Percentiles rank a stretch among this genome's conserved stretches.
Conservation (phyloP, 768 basidiomycete species). For the Cystobasidium onofrii region DNA sequence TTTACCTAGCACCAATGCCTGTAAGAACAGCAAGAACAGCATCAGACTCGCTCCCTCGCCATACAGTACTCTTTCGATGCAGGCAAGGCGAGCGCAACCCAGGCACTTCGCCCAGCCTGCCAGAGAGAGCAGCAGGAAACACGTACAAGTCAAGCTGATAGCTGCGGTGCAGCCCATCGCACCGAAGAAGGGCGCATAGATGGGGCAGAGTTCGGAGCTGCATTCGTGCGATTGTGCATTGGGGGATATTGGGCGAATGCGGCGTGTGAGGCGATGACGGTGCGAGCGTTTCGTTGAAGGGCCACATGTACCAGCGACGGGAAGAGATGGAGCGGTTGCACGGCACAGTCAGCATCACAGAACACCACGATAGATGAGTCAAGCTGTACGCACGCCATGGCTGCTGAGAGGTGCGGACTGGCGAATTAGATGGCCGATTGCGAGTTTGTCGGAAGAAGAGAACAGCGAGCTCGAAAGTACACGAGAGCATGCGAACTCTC, state of each 20-base stretch:
- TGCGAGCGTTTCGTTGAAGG: not conserved
- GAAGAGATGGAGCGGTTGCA: not conserved
- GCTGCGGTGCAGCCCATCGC: conserved; percentile 95
- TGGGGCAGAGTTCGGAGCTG: conserved; percentile 24
- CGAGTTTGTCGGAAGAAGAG: too few species aligned
- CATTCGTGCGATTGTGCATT: not conserved
- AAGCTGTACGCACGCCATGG: not conserved
- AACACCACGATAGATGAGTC: not conserved
- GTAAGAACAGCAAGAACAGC: not conserved
- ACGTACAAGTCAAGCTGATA: conserved; percentile 93
- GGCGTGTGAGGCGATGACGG: not conserved
- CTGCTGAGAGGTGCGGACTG: too few species aligned
- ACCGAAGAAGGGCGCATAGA: conserved; percentile 72
- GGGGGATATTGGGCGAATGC: not conserved
- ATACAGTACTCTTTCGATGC: not conserved
- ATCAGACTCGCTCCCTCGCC: not conserved
- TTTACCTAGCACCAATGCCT: conserved; percentile 44
- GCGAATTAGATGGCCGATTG: too few species aligned
- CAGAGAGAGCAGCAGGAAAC: not conserved
- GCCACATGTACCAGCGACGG: not conserved
- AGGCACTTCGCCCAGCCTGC: not conserved
- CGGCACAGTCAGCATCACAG: not conserved
- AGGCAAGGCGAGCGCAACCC: not conserved
- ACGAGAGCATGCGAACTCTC: too few species aligned
- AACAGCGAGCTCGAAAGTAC: too few species aligned